Conservation (phyloP, 2,329 filamentous ascomycete genomes). For the Biscogniauxia marginata region DNA sequence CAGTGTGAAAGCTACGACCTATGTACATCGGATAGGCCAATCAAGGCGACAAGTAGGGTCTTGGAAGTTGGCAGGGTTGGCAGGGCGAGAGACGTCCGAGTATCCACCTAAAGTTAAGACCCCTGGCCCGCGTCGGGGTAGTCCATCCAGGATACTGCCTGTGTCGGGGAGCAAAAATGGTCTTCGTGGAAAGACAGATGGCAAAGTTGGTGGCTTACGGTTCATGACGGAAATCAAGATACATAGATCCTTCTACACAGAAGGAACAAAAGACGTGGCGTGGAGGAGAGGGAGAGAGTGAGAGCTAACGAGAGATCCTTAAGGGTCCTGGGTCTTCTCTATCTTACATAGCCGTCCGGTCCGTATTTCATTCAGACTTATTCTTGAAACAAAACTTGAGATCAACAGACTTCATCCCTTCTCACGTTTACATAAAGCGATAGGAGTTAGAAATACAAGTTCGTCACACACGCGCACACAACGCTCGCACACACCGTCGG, state of each 20-base stretch:
- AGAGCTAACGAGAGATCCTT: not conserved
- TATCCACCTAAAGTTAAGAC: not conserved
- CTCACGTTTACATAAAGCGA: not conserved
- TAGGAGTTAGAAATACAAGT: not conserved
- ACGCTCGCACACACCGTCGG: conserved; percentile 2
- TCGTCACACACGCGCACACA: not conserved
- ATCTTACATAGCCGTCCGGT: not conserved
- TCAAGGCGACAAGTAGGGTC: not conserved
- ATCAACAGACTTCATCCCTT: not conserved
- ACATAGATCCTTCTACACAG: not conserved
- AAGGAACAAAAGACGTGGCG: not conserved
- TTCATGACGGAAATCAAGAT: not conserved
- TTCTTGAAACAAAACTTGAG: not conserved
- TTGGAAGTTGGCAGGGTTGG: not conserved
- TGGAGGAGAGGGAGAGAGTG: not conserved
- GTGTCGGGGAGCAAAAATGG: not conserved
- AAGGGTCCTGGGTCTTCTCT: not conserved
- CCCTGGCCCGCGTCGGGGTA: not conserved
- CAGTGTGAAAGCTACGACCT: not conserved
- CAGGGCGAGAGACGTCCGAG: not conserved
- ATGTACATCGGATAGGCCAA: not conserved
- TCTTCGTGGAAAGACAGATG: not conserved
- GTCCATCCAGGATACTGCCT: not conserved
- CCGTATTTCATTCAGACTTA: not conserved
- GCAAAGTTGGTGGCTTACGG: not conserved